A percentile compares a stretch with the other conserved stretches of the same genome.
Conservation (phyloP, 805 yeast genomes). For the Kluyveromyces lactis region DNA sequence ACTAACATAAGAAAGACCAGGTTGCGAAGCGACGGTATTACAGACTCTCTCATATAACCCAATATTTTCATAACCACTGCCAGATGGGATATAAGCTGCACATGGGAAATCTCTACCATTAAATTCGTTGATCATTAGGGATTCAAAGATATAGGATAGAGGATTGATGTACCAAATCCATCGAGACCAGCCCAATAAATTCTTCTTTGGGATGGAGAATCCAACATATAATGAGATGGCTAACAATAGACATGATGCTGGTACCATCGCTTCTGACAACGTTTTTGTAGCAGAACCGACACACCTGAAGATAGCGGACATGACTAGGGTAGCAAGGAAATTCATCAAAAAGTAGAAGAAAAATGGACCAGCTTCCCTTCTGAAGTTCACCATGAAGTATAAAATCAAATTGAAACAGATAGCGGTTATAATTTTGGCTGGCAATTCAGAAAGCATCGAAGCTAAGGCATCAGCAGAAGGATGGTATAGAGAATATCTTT, state of each 20-base stretch:
- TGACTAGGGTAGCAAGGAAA: constrained; percentile 37
- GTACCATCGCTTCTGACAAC: constrained; percentile 49
- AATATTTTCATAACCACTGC: constrained; percentile 34
- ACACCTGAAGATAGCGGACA: constrained; percentile 49
- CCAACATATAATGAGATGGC: constrained; percentile 47
- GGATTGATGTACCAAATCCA: constrained; percentile 60
- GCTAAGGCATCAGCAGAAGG: constrained; percentile 55
- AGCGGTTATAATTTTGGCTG: constrained; percentile 38
- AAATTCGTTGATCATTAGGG: constrained; percentile 52
- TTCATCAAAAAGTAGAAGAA: constrained; percentile 43
- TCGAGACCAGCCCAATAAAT: constrained; percentile 56
- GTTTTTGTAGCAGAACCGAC: constrained; percentile 42
- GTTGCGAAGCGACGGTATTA: constrained; percentile 44
- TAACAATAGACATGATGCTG: constrained; percentile 43
- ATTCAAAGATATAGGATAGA: constrained; percentile 48
- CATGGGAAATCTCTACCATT: constrained; percentile 39
- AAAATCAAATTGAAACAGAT: constrained; percentile 41
- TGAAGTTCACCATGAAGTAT: constrained; percentile 47
- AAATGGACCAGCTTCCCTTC: constrained; percentile 44
- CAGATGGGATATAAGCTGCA: constrained; percentile 40
- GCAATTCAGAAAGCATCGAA: constrained; percentile 42
- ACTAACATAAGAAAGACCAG: constrained; percentile 41
- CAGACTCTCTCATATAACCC: constrained; percentile 39
- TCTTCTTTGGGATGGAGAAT: constrained; percentile 47
- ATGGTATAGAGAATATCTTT: constrained; percentile 46